Evolutionary conservation across 768 basidiomycete genomes (phyloP).

Genomic region (Favolaschia claudopus): DNA sequence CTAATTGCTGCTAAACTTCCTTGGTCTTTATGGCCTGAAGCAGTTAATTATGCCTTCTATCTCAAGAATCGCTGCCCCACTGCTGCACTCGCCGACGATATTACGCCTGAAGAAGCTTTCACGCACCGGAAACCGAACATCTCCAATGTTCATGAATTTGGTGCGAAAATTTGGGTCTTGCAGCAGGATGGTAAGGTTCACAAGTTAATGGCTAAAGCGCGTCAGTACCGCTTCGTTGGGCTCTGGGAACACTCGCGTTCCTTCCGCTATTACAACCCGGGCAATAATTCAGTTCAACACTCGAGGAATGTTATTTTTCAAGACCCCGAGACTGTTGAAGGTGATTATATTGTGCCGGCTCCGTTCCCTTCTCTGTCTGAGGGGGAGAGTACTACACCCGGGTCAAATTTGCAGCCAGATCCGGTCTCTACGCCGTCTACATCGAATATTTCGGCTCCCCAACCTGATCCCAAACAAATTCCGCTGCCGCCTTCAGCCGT

Average conservation of each 20-base stretch:
- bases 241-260: constrained; percentile 1
- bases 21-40: constrained; percentile 26
- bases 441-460: not conserved
- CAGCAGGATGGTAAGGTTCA: constrained; percentile 3
- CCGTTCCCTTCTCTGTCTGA: not conserved
- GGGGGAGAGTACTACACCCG: constrained; percentile 2
- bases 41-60: constrained; percentile 24
- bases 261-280: constrained; percentile 1
- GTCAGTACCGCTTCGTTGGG: not conserved
- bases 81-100: not conserved
- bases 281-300: not conserved
- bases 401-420: not conserved
- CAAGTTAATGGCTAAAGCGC: not conserved
- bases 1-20: constrained; percentile 20
- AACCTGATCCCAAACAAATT: too few relatives aligned
- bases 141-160: constrained; percentile 44
- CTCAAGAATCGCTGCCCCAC: constrained; percentile 24
- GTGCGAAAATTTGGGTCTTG: not conserved
- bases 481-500: not conserved
- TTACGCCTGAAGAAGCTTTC: constrained; percentile 40
- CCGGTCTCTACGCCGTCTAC: not conserved
- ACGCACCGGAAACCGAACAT: constrained; percentile 38
- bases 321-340: not conserved
- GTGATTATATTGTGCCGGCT: not conserved
- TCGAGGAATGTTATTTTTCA: constrained; percentile 6